Evolutionary conservation across 768 basidiomycete species (phyloP).

Genomic region (Psilocybe tampanensis): DNA sequence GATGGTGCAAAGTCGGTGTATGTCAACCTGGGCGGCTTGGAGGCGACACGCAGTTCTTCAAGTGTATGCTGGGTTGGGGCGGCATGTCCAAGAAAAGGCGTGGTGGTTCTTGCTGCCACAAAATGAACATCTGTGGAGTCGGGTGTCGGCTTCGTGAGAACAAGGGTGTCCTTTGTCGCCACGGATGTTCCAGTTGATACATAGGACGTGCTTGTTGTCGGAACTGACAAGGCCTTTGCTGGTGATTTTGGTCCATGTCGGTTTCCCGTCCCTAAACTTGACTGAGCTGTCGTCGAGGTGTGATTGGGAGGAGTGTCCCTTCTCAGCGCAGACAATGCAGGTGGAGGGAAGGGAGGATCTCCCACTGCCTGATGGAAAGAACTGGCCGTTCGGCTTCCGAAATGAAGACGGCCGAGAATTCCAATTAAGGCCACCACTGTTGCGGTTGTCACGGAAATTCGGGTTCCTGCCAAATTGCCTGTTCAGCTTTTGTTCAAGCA

Average conservation of each 20-base stretch:
- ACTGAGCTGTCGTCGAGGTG: background rate
- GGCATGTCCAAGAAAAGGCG: slow-evolving; percentile 9
- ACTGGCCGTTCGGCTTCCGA: background rate
- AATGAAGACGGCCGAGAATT: background rate
- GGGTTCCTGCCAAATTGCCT: background rate
- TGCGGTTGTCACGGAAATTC: background rate
- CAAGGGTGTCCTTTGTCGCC: background rate
- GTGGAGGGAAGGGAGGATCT: background rate
- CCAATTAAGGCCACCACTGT: background rate
- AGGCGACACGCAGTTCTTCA: background rate
- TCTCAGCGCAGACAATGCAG: slow-evolving; percentile 10
- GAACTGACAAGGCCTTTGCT: background rate
- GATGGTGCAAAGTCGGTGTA: slow-evolving; percentile 9
- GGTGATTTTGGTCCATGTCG: background rate
- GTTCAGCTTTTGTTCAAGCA: background rate
- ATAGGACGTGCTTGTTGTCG: background rate
- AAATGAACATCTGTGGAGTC: slow-evolving; percentile 1
- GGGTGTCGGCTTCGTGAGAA: background rate
- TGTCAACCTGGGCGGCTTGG: background rate
- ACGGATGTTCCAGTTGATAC: slow-evolving; percentile 8
- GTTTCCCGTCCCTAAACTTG: slow-evolving; percentile 5
- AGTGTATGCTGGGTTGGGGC: background rate
- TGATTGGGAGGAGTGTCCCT: background rate
- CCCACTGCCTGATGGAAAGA: slow-evolving; percentile 13
- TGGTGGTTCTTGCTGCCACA: slow-evolving; percentile 7